Base-by-base conservation (phyloP, 306 rosid species). In the Sphenostylis stenocarpa region DNA sequence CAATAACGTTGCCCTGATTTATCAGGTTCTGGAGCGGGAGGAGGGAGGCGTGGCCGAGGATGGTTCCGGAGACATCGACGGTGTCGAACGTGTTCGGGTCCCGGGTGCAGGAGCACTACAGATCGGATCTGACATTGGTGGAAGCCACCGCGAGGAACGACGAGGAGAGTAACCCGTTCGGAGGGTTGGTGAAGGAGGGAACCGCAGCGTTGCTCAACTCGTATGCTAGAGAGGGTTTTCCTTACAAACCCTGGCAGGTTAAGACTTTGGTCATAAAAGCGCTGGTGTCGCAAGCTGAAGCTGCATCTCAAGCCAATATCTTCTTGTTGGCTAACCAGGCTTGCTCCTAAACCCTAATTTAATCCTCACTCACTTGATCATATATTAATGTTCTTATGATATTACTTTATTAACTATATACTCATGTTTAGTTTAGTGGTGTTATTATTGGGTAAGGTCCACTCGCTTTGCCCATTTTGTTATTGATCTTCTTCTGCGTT, bases 41-140 rank as follows among this genome's bases (percentile, higher is more conserved):
- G 82, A 80, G 80, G 39, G 99, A 90, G 80, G 69, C 81, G 28
- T 95, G 97, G 97, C 99, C 97, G 15, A 84, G 82, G 82, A 95
- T 95, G 97, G 96, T 90, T 4, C 97, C 99, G 1, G 89, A 91
- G 70, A 83, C 87, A 23, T 83, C 99, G 12, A 88, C 96, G 73
- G 92, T 90, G 66, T 79, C 90, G 15, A 95, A 90, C 31, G 88
- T 92, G 62, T 92, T 95, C 49, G 97, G 99, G 10, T 92, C 96
- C 48, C 82, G 88, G 72, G 90, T 90, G 4, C 76, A 58, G 17
- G 93, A 95, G 67, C 90, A 86, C 76, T 95, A 77, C 88, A 86
- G 96, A 82, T 84, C 84, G 4, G 97, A 89, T 86, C 89, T 90
- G 79, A 92, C 97, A 3, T 53, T 95, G 74, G 24, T 82, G 36